Conservation (phyloP, 2,329 filamentous ascomycete genomes). For the Xylariaceae sp. region DNA sequence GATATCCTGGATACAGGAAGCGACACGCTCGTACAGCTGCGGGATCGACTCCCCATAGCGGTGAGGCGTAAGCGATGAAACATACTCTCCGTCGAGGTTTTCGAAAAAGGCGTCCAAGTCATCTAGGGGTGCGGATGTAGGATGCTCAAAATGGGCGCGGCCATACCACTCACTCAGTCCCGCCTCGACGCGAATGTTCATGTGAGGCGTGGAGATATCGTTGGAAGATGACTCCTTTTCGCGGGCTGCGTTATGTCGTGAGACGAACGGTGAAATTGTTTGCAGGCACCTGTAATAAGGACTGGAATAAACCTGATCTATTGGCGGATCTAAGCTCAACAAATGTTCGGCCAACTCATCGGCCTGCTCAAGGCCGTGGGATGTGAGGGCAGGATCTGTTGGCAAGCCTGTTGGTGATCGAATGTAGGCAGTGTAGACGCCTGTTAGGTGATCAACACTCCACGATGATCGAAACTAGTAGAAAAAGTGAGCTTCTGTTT, state of each 20-base stretch:
- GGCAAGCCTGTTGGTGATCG: constrained; percentile 82
- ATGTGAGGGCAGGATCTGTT: constrained; percentile 79
- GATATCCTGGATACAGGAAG: constrained; percentile 62
- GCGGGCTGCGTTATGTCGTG: constrained; percentile 34
- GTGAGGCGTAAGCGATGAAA: constrained; percentile 61
- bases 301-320: constrained; percentile 75
- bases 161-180: constrained; percentile 87
- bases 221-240: neutral
- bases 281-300: constrained; percentile 86
- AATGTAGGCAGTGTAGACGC: constrained; percentile 67
- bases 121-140: constrained; percentile 61
- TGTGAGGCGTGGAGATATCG: constrained; percentile 20
- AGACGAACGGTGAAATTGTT: constrained; percentile 67
- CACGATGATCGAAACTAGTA: constrained; percentile 85
- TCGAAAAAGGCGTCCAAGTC: constrained; percentile 65
- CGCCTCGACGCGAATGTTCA: constrained; percentile 49
- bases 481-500: constrained; percentile 22
- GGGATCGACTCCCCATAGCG: constrained; percentile 72
- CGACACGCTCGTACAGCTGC: constrained; percentile 74
- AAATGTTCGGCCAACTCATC: constrained; percentile 68
- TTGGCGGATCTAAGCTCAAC: constrained; percentile 54
- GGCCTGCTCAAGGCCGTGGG: constrained; percentile 80
- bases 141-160: constrained; percentile 77
- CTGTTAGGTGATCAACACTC: constrained; percentile 75
- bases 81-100: constrained; percentile 52